Conservation (phyloP, 805 yeast genomes). For the Myxozyma nipponensis region DNA sequence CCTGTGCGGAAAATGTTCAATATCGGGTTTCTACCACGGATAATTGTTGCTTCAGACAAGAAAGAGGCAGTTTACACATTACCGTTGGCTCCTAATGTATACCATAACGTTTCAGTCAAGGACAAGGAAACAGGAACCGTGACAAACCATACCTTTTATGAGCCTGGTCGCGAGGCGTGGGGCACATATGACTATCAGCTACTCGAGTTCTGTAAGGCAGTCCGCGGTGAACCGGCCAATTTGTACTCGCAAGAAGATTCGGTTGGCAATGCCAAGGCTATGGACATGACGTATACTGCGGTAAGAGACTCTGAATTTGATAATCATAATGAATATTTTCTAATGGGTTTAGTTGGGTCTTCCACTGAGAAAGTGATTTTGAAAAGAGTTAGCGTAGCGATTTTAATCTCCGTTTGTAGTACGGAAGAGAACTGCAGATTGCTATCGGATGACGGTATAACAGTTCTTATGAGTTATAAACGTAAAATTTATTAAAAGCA, state of each 20-base stretch:
- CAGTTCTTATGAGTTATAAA: too few relatives aligned
- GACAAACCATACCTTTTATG: conserved; percentile 2
- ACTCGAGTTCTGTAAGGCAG: conserved; percentile 16
- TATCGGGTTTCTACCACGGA: conserved; percentile 12
- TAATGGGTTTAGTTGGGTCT: background rate
- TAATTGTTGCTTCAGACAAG: conserved; percentile 17
- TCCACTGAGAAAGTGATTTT: background rate
- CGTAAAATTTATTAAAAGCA: background rate
- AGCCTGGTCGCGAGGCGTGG: conserved; percentile 19
- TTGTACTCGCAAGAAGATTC: conserved; percentile 13
- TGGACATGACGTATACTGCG: conserved; percentile 25
- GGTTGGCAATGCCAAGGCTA: conserved; percentile 14
- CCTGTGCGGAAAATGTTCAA: conserved; percentile 7
- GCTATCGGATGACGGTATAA: too few relatives aligned
- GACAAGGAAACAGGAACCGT: conserved; percentile 14
- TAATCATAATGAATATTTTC: too few relatives aligned
- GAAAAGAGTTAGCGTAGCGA: too few relatives aligned
- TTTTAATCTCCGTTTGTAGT: too few relatives aligned
- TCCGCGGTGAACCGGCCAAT: conserved; percentile 6
- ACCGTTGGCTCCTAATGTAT: conserved; percentile 16
- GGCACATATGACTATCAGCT: conserved; percentile 22
- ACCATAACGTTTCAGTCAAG: conserved; percentile 16
- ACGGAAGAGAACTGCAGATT: too few relatives aligned
- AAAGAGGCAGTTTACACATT: conserved; percentile 8
- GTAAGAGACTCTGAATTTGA: conserved; percentile 6